Conservation (phyloP, 257 asterid genomes). For the Primulina tabacum region DNA sequence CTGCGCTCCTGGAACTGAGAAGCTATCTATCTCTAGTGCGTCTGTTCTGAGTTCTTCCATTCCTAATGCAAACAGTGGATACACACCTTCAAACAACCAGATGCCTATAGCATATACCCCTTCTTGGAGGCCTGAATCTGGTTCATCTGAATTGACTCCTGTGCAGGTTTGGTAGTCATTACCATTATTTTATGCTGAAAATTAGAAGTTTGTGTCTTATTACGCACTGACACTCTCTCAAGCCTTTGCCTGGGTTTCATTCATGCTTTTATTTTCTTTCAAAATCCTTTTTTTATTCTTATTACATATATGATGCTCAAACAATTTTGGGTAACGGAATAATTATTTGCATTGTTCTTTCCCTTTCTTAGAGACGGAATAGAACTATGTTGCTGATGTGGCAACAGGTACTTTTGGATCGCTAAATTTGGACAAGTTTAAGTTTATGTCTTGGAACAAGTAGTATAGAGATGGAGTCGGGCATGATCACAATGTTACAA, state of each 20-base stretch:
- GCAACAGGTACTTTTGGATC: neutral
- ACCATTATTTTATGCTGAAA: slow-evolving; percentile 19
- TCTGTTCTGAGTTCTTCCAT: slow-evolving; percentile 50
- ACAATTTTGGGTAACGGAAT: neutral
- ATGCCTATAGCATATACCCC: slow-evolving; percentile 49
- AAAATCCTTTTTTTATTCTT: neutral
- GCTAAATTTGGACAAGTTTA: neutral
- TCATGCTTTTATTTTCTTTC: neutral
- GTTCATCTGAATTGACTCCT: slow-evolving; percentile 49
- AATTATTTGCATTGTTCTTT: neutral
- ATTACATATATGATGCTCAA: neutral
- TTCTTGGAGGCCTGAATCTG: slow-evolving; percentile 60
- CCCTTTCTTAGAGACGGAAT: neutral
- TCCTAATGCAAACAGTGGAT: slow-evolving; percentile 57
- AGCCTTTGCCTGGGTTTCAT: neutral
- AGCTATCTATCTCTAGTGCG: slow-evolving; percentile 52
- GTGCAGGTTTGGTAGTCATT: slow-evolving; percentile 68
- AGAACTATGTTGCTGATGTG: slow-evolving; percentile 1
- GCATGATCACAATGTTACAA: neutral
- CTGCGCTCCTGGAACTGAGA: slow-evolving; percentile 99
- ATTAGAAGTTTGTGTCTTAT: slow-evolving; percentile 18
- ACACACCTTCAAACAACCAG: slow-evolving; percentile 56
- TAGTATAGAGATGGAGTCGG: neutral
- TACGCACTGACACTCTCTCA: neutral
- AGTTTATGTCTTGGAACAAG: neutral